These are phyloP conservation scores for Kregervanrija delftensis DNA, from an alignment of 805 yeast genomes.

Conservation along the genomic window DNA sequence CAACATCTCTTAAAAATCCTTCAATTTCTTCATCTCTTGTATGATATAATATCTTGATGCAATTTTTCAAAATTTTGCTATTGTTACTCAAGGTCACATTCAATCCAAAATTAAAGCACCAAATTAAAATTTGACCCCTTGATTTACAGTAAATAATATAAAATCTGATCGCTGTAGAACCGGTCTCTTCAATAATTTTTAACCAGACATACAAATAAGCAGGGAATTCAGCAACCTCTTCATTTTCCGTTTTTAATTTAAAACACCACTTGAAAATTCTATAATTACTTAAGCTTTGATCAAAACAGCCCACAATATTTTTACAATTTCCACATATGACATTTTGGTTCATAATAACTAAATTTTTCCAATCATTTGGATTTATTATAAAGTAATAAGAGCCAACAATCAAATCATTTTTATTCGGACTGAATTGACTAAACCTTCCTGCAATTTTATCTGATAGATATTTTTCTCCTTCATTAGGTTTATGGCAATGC, in stretches of 20 bases:
- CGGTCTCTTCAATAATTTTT: constrained; percentile 35
- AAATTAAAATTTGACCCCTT: constrained; percentile 23
- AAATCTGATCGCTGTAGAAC: constrained; percentile 34
- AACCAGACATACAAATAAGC: constrained; percentile 33
- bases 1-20: constrained; percentile 15
- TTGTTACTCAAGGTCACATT: constrained; percentile 11
- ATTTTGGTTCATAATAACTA: constrained; percentile 6
- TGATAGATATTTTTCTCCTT: constrained; percentile 11
- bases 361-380: constrained; percentile 12
- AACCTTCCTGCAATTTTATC: constrained; percentile 22
- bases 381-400: constrained; percentile 45
- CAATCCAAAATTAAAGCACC: constrained; percentile 47
- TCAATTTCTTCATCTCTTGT: constrained; percentile 23
- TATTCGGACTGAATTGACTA: constrained; percentile 38
- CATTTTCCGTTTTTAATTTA: constrained; percentile 18
- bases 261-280: constrained; percentile 56
- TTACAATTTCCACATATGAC: constrained; percentile 34
- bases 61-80: constrained; percentile 11
- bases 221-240: constrained; percentile 23
- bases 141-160: constrained; percentile 21
- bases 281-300: constrained; percentile 24
- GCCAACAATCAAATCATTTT: constrained; percentile 44
- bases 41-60: constrained; percentile 42
- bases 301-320: constrained; percentile 33
- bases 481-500: constrained; percentile 85